Conservation (phyloP, 257 asterid genomes). For the Coffea eugenioides region DNA sequence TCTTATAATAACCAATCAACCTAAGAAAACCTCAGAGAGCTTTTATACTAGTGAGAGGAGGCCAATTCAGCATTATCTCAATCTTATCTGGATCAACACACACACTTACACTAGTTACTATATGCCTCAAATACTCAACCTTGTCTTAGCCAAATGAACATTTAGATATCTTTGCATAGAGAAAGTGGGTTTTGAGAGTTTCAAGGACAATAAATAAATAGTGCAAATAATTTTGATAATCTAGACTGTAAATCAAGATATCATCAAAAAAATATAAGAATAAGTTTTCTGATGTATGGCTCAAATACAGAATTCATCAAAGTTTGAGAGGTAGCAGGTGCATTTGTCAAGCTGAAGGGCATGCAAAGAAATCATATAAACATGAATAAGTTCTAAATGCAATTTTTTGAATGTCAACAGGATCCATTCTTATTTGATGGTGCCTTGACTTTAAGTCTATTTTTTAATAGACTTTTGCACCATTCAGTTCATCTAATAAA, state of each 20-base stretch:
- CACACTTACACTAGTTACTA: background rate
- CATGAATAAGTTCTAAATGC: background rate
- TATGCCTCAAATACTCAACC: conserved; percentile 9
- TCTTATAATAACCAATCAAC: no score
- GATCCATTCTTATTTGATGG: background rate
- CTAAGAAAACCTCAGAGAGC: conserved; percentile 5
- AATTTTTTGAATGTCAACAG: background rate
- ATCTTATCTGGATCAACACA: background rate
- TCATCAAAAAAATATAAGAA: no score
- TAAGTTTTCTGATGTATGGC: no score
- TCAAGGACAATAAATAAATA: background rate
- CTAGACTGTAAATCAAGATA: no score
- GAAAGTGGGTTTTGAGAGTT: background rate
- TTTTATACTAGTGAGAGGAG: background rate
- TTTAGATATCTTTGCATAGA: background rate
- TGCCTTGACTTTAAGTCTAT: background rate
- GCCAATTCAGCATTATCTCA: background rate
- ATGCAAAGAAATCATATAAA: background rate
- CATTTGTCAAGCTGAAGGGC: background rate
- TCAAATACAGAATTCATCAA: background rate
- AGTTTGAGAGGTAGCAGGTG: background rate
- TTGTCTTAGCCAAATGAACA: background rate
- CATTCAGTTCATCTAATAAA: background rate
- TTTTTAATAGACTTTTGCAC: background rate
- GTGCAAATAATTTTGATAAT: background rate